Percentiles rank a stretch among this genome's conserved stretches.
Conservation (phyloP, 331 rosid species). For the Spiraea crenata region DNA sequence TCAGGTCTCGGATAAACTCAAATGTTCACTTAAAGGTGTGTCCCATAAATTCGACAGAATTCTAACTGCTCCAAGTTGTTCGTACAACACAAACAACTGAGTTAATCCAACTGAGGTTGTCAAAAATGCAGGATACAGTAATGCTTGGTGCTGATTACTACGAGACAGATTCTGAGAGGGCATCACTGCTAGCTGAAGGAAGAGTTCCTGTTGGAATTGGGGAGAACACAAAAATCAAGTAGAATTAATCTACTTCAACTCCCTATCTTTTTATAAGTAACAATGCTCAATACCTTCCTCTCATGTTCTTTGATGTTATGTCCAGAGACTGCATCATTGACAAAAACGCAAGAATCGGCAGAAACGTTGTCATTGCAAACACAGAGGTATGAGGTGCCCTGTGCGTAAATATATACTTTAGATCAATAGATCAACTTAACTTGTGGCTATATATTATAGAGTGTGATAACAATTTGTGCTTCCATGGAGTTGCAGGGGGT, state of each 20-base stretch:
- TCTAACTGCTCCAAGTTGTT: background rate
- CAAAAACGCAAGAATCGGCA: slow-evolving; percentile 79
- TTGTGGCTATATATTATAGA: no score
- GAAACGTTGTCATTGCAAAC: slow-evolving; percentile 66
- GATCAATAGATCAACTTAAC: no score
- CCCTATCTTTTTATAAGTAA: no score
- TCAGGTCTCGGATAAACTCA: slow-evolving; percentile 73
- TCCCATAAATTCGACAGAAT: slow-evolving; percentile 15
- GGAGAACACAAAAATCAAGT: slow-evolving; percentile 82
- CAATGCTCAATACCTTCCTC: slow-evolving; percentile 8
- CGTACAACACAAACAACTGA: background rate
- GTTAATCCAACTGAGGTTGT: background rate
- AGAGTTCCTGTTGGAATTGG: slow-evolving; percentile 87
- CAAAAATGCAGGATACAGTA: slow-evolving; percentile 71
- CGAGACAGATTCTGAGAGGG: slow-evolving; percentile 65
- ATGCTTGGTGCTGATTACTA: slow-evolving; percentile 97
- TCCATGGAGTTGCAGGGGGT: slow-evolving; percentile 57
- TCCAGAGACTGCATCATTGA: slow-evolving; percentile 80
- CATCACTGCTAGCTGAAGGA: slow-evolving; percentile 76
- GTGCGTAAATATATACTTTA: no score
- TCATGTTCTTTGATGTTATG: slow-evolving; percentile 23
- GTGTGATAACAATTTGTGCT: background rate
- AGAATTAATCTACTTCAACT: slow-evolving; percentile 17
- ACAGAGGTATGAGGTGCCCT: slow-evolving; percentile 49
- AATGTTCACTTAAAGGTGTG: slow-evolving; percentile 77